These are phyloP conservation scores for Medicago truncatula DNA, from an alignment of 306 rosid species.

Conservation along the genomic window DNA sequence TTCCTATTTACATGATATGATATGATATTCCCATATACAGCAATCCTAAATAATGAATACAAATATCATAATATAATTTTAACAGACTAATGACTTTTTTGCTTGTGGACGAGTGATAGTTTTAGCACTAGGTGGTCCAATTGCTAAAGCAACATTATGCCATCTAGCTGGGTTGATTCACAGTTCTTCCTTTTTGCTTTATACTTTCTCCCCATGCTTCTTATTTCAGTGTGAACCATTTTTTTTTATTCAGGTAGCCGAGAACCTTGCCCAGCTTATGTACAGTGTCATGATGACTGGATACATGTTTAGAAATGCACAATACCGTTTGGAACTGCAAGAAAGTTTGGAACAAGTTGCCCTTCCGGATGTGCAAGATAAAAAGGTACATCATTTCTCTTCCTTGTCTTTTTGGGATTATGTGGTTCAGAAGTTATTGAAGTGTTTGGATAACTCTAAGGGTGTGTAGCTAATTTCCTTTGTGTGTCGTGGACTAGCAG, in stretches of 20 bases:
- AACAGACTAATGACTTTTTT: slow-evolving; percentile 13
- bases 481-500: not conserved
- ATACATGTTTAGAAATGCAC: slow-evolving; percentile 96
- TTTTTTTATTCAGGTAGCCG: slow-evolving; percentile 79
- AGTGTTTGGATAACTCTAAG: slow-evolving; percentile 14
- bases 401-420: slow-evolving; percentile 33
- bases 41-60: not conserved
- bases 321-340: slow-evolving; percentile 90
- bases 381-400: slow-evolving; percentile 58
- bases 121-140: slow-evolving; percentile 22
- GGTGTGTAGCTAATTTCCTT: slow-evolving; percentile 11
- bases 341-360: slow-evolving; percentile 93
- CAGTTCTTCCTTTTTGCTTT: slow-evolving; percentile 20
- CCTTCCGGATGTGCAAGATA: slow-evolving; percentile 82
- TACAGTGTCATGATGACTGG: slow-evolving; percentile 99
- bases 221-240: slow-evolving; percentile 37
- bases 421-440: slow-evolving; percentile 7
- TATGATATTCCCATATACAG: not conserved
- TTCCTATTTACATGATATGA: not conserved
- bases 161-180: not conserved
- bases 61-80: not conserved
- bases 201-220: slow-evolving; percentile 13
- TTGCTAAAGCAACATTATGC: slow-evolving; percentile 28
- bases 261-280: slow-evolving; percentile 98
- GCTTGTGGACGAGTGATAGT: slow-evolving; percentile 1